These are phyloP conservation scores for Chamaenerion angustifolium DNA, from an alignment of 345 rosid species.

Conservation along the genomic window DNA sequence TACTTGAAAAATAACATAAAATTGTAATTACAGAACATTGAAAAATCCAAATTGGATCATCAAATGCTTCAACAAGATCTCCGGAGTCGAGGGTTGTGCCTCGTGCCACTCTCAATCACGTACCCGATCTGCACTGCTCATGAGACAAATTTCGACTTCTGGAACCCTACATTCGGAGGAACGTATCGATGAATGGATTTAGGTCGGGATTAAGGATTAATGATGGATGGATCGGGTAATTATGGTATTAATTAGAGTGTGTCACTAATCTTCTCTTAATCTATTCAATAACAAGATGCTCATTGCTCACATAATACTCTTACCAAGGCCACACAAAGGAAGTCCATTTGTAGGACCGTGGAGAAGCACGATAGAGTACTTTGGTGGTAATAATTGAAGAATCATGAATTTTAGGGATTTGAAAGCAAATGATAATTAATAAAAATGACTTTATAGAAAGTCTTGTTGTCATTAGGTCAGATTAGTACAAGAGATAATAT, in stretches of 20 bases:
- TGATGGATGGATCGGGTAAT: too few species aligned
- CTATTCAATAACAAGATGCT: too few species aligned
- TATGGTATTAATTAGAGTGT: too few species aligned
- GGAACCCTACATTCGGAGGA: constrained; percentile 98
- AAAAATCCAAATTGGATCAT: constrained; percentile 29
- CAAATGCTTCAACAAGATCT: constrained; percentile 79
- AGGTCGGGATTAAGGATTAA: too few species aligned
- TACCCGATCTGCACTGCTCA: constrained; percentile 66
- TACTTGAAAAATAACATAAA: too few species aligned
- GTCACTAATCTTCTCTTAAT: too few species aligned
- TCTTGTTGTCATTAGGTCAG: too few species aligned
- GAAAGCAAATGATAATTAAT: constrained; percentile 11
- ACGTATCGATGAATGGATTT: constrained; percentile 48
- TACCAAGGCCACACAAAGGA: constrained; percentile 15
- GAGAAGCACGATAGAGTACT: constrained; percentile 11
- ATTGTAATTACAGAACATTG: constrained; percentile 25
- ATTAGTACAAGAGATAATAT: too few species aligned
- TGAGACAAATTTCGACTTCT: constrained; percentile 66
- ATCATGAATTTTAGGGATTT: constrained; percentile 18
- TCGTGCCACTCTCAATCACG: constrained; percentile 86
- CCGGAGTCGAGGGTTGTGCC: constrained; percentile 78
- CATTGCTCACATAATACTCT: too few species aligned
- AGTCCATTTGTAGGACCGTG: constrained; percentile 7
- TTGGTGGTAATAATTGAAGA: constrained; percentile 31
- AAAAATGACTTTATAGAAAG: constrained; percentile 8